Evolutionary conservation across 345 rosid species (phyloP).

Genomic region (Psidium friedrichsthalianum): DNA sequence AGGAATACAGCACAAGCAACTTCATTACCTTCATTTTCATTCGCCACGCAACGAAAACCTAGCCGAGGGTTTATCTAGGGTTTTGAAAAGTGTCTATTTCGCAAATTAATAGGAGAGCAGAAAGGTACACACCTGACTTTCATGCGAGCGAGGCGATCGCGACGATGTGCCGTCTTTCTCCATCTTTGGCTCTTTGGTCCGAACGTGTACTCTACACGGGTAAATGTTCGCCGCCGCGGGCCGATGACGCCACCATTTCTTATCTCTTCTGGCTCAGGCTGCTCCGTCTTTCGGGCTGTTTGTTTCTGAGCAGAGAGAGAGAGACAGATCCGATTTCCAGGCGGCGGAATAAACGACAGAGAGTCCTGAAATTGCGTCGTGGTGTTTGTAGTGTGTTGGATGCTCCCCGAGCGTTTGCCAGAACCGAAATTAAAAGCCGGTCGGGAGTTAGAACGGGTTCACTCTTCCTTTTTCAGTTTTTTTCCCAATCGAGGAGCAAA

Average conservation of each 20-base stretch:
- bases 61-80: slow-evolving; percentile 31
- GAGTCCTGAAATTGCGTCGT: neutral
- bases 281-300: neutral
- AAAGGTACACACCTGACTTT: slow-evolving; percentile 60
- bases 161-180: slow-evolving; percentile 92
- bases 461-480: no score
- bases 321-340: neutral
- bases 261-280: neutral
- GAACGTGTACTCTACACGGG: slow-evolving; percentile 85
- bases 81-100: neutral
- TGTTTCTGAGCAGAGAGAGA: neutral
- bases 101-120: neutral
- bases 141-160: slow-evolving; percentile 99
- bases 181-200: slow-evolving; percentile 97
- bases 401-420: neutral
- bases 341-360: neutral
- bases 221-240: slow-evolving; percentile 86
- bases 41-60: neutral
- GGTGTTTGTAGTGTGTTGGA: neutral
- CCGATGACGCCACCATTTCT: slow-evolving; percentile 61
- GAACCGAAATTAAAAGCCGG: neutral
- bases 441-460: neutral
- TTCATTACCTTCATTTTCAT: neutral
- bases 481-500: no score
- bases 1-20: neutral